Evolutionary conservation across 768 basidiomycete genomes (phyloP), one percentile per base, ranked within the genome.

Genomic region (Lanmaoa rubissima): DNA sequence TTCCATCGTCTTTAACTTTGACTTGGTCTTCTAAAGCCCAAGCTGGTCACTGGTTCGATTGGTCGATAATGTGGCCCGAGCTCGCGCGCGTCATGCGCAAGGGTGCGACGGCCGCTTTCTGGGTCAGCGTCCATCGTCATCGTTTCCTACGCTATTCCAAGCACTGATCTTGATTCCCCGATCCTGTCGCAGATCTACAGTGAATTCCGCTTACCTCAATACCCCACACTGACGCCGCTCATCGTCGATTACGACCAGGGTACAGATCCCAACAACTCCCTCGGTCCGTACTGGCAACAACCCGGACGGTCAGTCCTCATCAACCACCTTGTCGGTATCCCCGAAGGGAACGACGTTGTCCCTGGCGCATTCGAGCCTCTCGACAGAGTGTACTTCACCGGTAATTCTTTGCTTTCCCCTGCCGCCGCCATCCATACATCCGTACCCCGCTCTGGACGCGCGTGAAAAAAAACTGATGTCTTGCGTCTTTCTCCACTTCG

Each of bases 21-120:
- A 6, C 8, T 6, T 34, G 32, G 19, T 16, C 36, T 13, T 39
- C 7, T 7, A 14, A 19, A 90, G 90, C 87, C 1, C 90, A 90
- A 72, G 84, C 90, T 0, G 82, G 82, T 3, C 91, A 93, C 65
- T 92, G 90, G 90, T 93, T 92, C 64, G 79, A 92, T 63, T 89
- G 85, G 80, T 68, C 72, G 7, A 82, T 79, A 61, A 76, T 87
- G 8, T 93, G 90, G 88, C 81, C 79, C 4, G 86, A 92, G 69
- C 74, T 83, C 0, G 75, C 77, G 12, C 76, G 87, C 4, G 78
- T 88, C 9, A 71, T 92, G 41, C 76, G 80, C 48, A 77, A 75
- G 9, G 79, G 82, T 16, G 91, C 89, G 3, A 85, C 82, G 1
- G 83, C 83, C 12, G 88, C 88, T 5, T 85, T 86, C 64, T 92